Percentiles rank a stretch among this genome's conserved stretches.
These are phyloP conservation scores for Rickenella mellea DNA, from an alignment of 768 basidiomycete species.

Conservation along the genomic window DNA sequence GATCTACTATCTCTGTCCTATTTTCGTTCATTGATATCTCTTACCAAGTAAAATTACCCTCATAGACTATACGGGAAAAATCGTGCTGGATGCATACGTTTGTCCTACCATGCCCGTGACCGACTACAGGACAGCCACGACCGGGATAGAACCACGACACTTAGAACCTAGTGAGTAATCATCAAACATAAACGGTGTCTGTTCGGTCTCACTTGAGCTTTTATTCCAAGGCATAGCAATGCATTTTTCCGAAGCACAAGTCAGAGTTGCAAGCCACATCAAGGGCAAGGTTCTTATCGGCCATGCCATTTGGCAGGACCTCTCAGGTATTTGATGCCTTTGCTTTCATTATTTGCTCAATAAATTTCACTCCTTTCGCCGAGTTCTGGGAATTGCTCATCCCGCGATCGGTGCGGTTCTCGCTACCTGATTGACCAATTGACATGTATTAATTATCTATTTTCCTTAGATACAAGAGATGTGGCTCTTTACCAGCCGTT, in stretches of 20 bases:
- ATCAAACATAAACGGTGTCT: too few species aligned
- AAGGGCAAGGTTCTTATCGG: conserved; percentile 67
- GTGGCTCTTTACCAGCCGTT: conserved; percentile 79
- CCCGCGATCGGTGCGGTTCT: conserved; percentile 39
- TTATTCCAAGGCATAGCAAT: conserved; percentile 22
- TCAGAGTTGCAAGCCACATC: conserved; percentile 52
- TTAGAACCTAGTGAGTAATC: conserved; percentile 22
- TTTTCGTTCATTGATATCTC: conserved; percentile 3
- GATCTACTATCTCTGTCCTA: conserved; percentile 1
- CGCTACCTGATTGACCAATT: background rate
- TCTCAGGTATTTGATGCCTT: conserved; percentile 61
- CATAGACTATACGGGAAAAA: conserved; percentile 33
- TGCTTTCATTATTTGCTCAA: too few species aligned
- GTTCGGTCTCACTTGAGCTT: background rate
- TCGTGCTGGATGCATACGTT: conserved; percentile 57
- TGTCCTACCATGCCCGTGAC: conserved; percentile 57
- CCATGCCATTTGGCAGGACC: conserved; percentile 72
- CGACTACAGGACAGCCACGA: conserved; percentile 63
- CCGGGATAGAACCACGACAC: conserved; percentile 39
- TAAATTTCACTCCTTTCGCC: too few species aligned
- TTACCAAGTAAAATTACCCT: conserved; percentile 32
- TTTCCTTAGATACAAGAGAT: conserved; percentile 48
- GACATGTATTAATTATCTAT: too few species aligned
- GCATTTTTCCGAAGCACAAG: conserved; percentile 57
- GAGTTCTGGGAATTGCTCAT: conserved; percentile 76